Percentiles rank a stretch among this genome's conserved stretches.
These are phyloP conservation scores for Arbutus unedo DNA, from an alignment of 148 eudicot species.

Conservation along the genomic window DNA sequence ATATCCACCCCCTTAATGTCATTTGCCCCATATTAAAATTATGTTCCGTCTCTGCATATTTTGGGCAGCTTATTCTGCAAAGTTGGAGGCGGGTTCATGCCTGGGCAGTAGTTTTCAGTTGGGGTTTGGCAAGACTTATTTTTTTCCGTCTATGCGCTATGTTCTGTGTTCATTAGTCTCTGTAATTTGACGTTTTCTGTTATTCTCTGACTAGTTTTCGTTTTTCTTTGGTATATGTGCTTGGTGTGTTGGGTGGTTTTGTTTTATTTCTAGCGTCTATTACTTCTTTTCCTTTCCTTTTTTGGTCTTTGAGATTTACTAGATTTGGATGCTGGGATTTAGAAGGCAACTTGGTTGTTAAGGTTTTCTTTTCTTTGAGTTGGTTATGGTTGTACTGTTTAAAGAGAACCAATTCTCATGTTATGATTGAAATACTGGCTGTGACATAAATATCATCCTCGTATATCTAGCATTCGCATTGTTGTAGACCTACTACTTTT, in stretches of 20 bases:
- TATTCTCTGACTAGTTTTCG: not conserved
- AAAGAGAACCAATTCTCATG: not conserved
- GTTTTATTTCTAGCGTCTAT: not conserved
- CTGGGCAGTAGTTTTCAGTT: not conserved
- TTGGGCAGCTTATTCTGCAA: not conserved
- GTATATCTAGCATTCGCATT: not conserved
- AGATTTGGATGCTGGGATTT: not conserved
- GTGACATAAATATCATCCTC: not conserved
- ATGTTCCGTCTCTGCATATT: not conserved
- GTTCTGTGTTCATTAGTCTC: not conserved
- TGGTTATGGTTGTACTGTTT: not conserved
- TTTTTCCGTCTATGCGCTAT: not conserved
- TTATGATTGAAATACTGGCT: not conserved
- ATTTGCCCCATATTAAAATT: not conserved
- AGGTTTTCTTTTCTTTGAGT: not conserved
- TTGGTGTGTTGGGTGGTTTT: not conserved
- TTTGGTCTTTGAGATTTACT: not conserved
- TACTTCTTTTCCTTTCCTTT: not conserved
- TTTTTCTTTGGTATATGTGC: no score
- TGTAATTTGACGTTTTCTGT: not conserved
- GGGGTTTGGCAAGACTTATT: not conserved
- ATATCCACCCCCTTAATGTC: not conserved
- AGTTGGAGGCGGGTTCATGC: not conserved
- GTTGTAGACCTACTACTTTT: not conserved
- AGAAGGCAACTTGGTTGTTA: not conserved